phyloP scores from a whole-genome alignment of 1,139 yeast species.

The Saccharomyces pastorianus region DNA sequence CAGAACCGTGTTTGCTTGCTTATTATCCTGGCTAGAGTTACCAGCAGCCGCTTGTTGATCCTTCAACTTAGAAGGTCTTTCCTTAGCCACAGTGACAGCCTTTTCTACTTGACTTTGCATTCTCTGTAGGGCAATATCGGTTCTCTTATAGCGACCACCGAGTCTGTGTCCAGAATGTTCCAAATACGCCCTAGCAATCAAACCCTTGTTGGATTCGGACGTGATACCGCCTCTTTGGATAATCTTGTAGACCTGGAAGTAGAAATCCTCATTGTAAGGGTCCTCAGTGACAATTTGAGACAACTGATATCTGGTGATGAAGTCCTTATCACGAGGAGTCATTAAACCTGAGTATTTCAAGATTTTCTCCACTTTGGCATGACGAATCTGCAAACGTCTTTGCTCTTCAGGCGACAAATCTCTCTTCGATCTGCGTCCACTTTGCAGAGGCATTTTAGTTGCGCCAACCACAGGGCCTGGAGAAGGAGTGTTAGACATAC shows the following conservation, averaged over 20 bases:
- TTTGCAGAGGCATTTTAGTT: neutral
- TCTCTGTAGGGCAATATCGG: slow-evolving; percentile 91
- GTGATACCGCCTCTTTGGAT: slow-evolving; percentile 50
- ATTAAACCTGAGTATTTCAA: slow-evolving; percentile 83
- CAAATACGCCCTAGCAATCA: slow-evolving; percentile 90
- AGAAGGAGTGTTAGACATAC: neutral
- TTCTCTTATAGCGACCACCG: slow-evolving; percentile 80
- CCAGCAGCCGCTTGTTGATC: slow-evolving; percentile 12
- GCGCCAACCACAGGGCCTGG: neutral
- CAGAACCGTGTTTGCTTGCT: slow-evolving; percentile 78
- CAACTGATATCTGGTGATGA: slow-evolving; percentile 85
- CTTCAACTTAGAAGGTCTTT: slow-evolving; percentile 60
- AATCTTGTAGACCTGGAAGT: slow-evolving; percentile 87
- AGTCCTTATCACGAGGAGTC: slow-evolving; percentile 96
- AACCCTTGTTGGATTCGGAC: slow-evolving; percentile 39
- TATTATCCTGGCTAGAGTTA: slow-evolving; percentile 31
- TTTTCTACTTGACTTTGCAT: slow-evolving; percentile 98
- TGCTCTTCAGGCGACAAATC: slow-evolving; percentile 45
- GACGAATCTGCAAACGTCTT: slow-evolving; percentile 56
- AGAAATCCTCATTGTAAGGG: slow-evolving; percentile 94
- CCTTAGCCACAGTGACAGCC: slow-evolving; percentile 92
- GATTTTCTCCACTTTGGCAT: slow-evolving; percentile 70
- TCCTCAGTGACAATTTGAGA: slow-evolving; percentile 96
- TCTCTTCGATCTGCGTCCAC: slow-evolving; percentile 18
- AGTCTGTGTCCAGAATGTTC: slow-evolving; percentile 88